Evolutionary conservation across 306 rosid species (phyloP), one percentile per base, ranked within the genome.

Genomic region (Quercus glauca): DNA sequence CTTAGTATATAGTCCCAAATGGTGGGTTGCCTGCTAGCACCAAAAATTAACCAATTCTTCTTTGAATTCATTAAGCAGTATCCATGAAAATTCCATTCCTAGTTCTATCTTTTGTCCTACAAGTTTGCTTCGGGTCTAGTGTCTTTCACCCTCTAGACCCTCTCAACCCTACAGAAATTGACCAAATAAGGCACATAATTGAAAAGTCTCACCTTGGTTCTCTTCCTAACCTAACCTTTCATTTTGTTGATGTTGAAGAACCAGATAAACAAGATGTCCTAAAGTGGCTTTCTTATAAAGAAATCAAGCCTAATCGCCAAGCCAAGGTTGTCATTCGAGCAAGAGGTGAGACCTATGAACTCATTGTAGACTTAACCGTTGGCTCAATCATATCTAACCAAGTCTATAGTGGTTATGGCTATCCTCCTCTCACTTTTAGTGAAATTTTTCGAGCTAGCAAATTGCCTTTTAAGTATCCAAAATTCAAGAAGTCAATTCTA

Each of bases 81-180:
- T 75, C 76, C 84, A 87, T 91, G 93, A 83, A 81, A 79, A 25
- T 60, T 74, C 85, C 71, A 49, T 83, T 77, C 77, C 55, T 83
- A 55, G 51, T 83, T 81, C 33, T 90, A 49, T 35, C 60, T 33
- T 52, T 85, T 78, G 73, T 83, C 82, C 80, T 89, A 4, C 82
- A 74, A 20, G 74, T 78, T 74, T 81, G 77, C 73, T 61, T 65
- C 74, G 51, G 79, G n/a, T 55, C 33, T 56, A 69, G 80, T 51
- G 56, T 73, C 15, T 9, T 82, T 73, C 98, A 94, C 86, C 98
- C 98, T 25, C 86, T 94, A 28, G 97, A 94, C 80, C 97, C 96
- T 78, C 90, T 92, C 21, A 85, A 75, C 71, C 85, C 96, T 0
- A 15, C 69, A 14, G 98, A 94, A 82, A 86, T 90, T 35, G 86